These are phyloP conservation scores for Globisporangium acanthophoron DNA, from an alignment of 352 stramenopile species.

Conservation along the genomic window DNA sequence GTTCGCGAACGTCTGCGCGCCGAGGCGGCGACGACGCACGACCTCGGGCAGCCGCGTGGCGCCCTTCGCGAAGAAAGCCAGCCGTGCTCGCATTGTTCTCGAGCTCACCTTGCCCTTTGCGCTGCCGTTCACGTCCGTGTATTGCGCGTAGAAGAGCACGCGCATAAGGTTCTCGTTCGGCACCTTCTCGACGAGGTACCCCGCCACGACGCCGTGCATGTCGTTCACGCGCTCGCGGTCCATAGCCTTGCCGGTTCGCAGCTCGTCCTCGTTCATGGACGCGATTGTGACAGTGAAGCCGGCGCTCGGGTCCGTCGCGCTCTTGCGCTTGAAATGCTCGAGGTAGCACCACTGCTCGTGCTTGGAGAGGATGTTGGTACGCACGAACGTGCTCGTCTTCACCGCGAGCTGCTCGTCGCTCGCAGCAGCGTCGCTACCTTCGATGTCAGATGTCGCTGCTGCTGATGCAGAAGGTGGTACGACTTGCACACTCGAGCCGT, in stretches of 20 bases:
- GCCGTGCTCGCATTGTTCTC: slow-evolving; percentile 18
- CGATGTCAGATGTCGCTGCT: neutral
- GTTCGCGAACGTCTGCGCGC: slow-evolving; percentile 47
- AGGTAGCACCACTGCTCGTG: slow-evolving; percentile 16
- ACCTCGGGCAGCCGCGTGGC: slow-evolving; percentile 18
- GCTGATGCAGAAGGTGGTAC: neutral
- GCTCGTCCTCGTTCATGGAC: slow-evolving; percentile 26
- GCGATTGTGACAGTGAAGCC: slow-evolving; percentile 30
- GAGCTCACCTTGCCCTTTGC: neutral
- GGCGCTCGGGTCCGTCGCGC: neutral
- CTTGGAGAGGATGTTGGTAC: slow-evolving; percentile 6
- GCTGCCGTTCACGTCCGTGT: slow-evolving; percentile 4
- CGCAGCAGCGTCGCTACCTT: neutral
- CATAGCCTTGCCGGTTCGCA: slow-evolving; percentile 20
- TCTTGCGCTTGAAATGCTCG: slow-evolving; percentile 11
- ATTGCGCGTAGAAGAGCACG: slow-evolving; percentile 32
- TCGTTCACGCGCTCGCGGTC: slow-evolving; percentile 20
- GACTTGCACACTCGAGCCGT: slow-evolving; percentile 24
- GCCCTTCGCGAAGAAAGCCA: slow-evolving; percentile 27
- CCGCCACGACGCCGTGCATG: slow-evolving; percentile 18
- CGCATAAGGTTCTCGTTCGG: slow-evolving; percentile 20
- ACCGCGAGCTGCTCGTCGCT: slow-evolving; percentile 7
- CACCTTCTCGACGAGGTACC: slow-evolving; percentile 27
- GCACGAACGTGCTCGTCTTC: slow-evolving; percentile 17
- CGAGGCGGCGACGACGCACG: slow-evolving; percentile 50